Conservation (phyloP, 1,284 basidiomycete species). For the Chiua sp. region DNA sequence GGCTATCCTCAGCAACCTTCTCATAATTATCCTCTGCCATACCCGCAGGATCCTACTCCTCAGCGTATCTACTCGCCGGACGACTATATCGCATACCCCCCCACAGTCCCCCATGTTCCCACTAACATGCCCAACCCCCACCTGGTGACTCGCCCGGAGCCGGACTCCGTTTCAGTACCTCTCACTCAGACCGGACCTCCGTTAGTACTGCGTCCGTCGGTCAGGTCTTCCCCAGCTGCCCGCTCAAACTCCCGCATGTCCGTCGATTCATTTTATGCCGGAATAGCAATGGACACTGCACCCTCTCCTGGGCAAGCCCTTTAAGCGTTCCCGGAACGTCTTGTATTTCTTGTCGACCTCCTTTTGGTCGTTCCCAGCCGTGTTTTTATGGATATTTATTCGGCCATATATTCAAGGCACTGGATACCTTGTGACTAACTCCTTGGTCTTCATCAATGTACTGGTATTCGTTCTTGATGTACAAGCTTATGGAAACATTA, state of each 20-base stretch:
- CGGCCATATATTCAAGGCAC: conserved; percentile 3
- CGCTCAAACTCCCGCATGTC: conserved; percentile 26
- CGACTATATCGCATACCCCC: conserved; percentile 24
- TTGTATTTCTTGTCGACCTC: background rate
- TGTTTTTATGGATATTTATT: conserved; percentile 33
- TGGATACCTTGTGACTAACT: conserved; percentile 10
- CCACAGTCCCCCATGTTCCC: background rate
- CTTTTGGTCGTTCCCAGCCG: background rate
- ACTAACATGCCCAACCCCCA: conserved; percentile 24
- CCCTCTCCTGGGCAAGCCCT: conserved; percentile 22
- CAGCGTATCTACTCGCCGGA: conserved; percentile 29
- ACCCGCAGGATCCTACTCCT: conserved; percentile 17
- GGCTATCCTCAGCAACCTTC: background rate
- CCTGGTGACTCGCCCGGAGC: conserved; percentile 5
- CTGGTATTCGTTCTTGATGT: conserved; percentile 8
- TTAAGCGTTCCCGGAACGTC: conserved; percentile 15
- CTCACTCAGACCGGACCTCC: conserved; percentile 13
- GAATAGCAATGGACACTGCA: conserved; percentile 21
- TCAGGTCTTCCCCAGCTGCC: background rate
- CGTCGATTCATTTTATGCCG: conserved; percentile 36
- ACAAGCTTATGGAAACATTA: conserved; percentile 5
- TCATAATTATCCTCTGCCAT: conserved; percentile 5
- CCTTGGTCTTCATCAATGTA: conserved; percentile 11
- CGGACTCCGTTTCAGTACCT: conserved; percentile 8
- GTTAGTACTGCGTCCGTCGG: conserved; percentile 22